phyloP scores from a whole-genome alignment of 148 eudicot genomes.

The Spergularia bocconei region DNA sequence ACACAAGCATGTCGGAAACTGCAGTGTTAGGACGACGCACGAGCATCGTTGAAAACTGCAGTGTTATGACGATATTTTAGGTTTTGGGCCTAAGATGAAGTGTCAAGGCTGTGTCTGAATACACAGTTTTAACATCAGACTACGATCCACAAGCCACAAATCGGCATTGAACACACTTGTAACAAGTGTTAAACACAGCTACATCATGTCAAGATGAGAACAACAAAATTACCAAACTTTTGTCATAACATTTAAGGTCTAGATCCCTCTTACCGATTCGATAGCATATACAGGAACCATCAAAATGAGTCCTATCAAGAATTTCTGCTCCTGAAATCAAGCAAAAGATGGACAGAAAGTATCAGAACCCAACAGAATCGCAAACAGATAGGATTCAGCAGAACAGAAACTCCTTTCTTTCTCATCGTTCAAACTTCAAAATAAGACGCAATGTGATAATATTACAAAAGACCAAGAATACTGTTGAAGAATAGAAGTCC shows the following conservation, averaged over 20 bases:
- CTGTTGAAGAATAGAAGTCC: neutral
- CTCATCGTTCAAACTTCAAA: conserved; percentile 19
- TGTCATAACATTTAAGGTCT: neutral
- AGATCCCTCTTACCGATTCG: conserved; percentile 70
- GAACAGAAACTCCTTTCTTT: neutral
- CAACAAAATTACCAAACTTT: conserved; percentile 5
- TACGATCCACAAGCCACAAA: too few relatives aligned
- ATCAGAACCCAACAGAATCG: neutral
- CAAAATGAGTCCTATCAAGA: conserved; percentile 84
- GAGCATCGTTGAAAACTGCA: too few relatives aligned
- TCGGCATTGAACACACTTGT: neutral
- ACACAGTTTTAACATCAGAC: neutral
- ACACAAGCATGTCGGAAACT: too few relatives aligned
- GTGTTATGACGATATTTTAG: too few relatives aligned
- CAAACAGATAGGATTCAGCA: neutral
- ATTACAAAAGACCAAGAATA: too few relatives aligned
- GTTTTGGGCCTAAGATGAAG: too few relatives aligned
- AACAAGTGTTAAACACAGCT: neutral
- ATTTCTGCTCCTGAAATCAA: conserved; percentile 91
- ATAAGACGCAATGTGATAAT: too few relatives aligned
- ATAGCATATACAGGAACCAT: conserved; percentile 99
- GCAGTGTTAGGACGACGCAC: too few relatives aligned
- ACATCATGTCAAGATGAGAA: neutral
- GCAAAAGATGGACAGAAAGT: neutral
- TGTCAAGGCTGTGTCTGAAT: too few relatives aligned